Conservation (phyloP, 257 asterid species). For the Datura wrightii region DNA sequence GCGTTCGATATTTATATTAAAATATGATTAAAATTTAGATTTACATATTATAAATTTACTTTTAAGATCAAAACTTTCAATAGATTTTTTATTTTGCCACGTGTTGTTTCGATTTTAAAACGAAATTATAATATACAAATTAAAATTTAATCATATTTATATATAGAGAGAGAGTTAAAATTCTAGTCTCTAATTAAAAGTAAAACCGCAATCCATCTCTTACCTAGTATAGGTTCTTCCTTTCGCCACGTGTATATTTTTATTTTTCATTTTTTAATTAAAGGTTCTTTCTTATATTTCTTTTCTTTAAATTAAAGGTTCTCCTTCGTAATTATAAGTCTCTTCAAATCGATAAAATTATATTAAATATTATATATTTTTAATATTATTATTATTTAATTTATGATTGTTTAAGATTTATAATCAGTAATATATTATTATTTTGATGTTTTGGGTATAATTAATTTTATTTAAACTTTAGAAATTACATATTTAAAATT, state of each 20-base stretch:
- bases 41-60: accelerated
- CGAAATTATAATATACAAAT: too few relatives aligned
- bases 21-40: neutral
- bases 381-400: too few relatives aligned
- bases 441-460: too few relatives aligned
- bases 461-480: too few relatives aligned
- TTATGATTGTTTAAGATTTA: neutral
- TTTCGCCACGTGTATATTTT: neutral
- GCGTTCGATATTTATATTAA: neutral
- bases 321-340: neutral
- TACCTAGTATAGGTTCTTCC: neutral
- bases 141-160: too few relatives aligned
- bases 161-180: too few relatives aligned
- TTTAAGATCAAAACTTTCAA: accelerated
- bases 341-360: neutral
- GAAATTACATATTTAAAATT: too few relatives aligned
- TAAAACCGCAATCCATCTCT: neutral
- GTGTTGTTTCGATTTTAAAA: too few relatives aligned
- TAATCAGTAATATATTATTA: too few relatives aligned
- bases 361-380: neutral
- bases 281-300: neutral
- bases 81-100: neutral
- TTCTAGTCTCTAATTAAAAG: too few relatives aligned
- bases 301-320: neutral
- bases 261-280: neutral